Percentiles rank a stretch among this genome's conserved stretches.
These are phyloP conservation scores for Trypanosoma lewisi DNA, from an alignment of 208 protist genomes.

Conservation along the genomic window DNA sequence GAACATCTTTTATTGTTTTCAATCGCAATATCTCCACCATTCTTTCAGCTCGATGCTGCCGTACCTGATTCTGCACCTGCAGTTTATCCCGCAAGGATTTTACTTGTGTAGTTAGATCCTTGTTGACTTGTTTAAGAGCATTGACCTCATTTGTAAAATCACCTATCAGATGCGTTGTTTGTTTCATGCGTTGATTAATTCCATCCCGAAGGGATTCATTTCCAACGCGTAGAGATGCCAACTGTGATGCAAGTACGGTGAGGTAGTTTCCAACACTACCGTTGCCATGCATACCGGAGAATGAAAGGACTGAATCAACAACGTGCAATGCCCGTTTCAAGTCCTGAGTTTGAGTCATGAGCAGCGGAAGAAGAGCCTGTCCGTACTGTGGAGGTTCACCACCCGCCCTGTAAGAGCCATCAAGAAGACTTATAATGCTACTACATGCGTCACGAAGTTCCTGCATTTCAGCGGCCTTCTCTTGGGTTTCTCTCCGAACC, in stretches of 20 bases:
- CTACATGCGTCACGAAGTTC: constrained; percentile 37
- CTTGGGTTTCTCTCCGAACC: constrained; percentile 17
- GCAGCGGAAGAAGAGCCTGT: constrained; percentile 40
- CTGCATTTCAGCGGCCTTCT: constrained; percentile 47
- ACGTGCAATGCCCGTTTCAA: constrained; percentile 34
- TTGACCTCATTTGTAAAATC: constrained; percentile 18
- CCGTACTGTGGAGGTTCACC: constrained; percentile 33
- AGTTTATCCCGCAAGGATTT: constrained; percentile 15
- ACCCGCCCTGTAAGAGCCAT: constrained; percentile 28
- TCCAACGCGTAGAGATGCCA: constrained; percentile 40
- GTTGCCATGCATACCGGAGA: not conserved
- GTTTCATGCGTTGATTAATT: constrained; percentile 32
- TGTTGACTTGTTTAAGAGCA: constrained; percentile 23
- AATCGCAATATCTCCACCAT: constrained; percentile 4
- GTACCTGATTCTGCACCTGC: not conserved
- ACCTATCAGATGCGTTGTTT: constrained; percentile 33
- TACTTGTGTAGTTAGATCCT: constrained; percentile 14
- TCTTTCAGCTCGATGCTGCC: not conserved
- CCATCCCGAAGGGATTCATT: constrained; percentile 47
- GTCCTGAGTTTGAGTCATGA: constrained; percentile 45
- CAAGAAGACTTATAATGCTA: constrained; percentile 36
- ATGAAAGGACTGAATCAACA: constrained; percentile 4
- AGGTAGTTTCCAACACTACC: constrained; percentile 38
- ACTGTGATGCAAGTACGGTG: constrained; percentile 27
- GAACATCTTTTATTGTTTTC: not conserved